phyloP scores from a whole-genome alignment of 208 protist genomes.

The Acanthamoeba culbertsoni region DNA sequence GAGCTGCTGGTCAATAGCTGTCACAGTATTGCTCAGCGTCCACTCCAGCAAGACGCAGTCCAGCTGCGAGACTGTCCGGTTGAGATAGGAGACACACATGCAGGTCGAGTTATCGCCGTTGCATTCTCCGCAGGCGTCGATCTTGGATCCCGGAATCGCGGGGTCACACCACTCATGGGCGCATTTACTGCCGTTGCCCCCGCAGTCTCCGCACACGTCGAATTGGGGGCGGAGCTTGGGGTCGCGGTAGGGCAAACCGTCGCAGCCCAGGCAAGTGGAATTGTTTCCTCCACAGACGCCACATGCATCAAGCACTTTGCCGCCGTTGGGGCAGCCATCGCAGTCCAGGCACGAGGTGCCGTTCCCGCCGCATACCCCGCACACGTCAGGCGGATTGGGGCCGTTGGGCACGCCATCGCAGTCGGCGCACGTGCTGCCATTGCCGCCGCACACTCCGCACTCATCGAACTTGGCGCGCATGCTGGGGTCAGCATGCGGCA shows the following conservation, averaged over 20 bases:
- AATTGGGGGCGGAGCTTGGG: not conserved
- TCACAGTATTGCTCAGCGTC: not conserved
- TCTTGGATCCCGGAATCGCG: not conserved
- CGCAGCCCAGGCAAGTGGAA: not conserved
- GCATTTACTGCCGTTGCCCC: not conserved
- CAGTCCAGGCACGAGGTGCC: slow-evolving; percentile 10
- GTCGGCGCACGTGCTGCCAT: not conserved
- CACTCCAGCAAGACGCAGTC: slow-evolving; percentile 26
- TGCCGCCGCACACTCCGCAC: slow-evolving; percentile 38
- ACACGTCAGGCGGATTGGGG: slow-evolving; percentile 13
- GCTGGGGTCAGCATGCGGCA: not conserved
- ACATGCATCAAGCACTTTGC: not conserved
- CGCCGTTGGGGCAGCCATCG: not conserved
- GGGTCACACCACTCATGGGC: not conserved
- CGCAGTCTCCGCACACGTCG: not conserved
- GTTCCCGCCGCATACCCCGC: not conserved
- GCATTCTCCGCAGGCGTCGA: not conserved
- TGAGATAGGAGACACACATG: not conserved
- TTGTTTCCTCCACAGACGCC: not conserved
- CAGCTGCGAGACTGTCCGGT: not conserved
- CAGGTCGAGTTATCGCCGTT: slow-evolving; percentile 23
- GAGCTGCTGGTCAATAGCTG: not conserved
- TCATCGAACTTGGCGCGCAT: not conserved
- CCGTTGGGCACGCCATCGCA: slow-evolving; percentile 24
- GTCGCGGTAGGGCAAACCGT: not conserved